Base-by-base conservation (phyloP, 495 filamentous ascomycete genomes). In the Collariella sp. region DNA sequence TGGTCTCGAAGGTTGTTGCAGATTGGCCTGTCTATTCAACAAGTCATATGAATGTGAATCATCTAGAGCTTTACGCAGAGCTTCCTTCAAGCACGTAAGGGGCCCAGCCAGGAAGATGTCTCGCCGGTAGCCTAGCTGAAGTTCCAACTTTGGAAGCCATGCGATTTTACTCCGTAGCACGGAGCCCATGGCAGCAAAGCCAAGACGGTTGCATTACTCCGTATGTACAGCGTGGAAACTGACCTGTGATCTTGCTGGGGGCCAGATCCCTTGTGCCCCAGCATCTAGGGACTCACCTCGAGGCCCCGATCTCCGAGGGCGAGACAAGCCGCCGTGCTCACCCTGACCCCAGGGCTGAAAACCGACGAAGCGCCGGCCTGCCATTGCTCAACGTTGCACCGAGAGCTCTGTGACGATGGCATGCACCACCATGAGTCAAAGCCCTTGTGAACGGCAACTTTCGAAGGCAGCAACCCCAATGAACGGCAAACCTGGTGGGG, bases 391-490 rank as follows among this genome's bases (percentile, higher is more conserved):
- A 44, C 41, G 11, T 26, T 44, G 41, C 15, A 19, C 43, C 13
- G 5, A 20, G 4, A 20, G 6, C n/a, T n/a, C 39, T 10, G 39
- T 19, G 38, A 40, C 38, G 38, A 40, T 5, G 38, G 1, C 3
- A 3, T 19, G 16, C 16, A 31, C 38, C 38, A 20, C 16, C 9
- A 41, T 42, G 48, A 51, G 48, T 51, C 48, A 42, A 51, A 7
- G 12, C 5, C 44, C 40, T 20, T 22, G 40, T 11, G 40, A 34
- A 0, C 20, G 2, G 7, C 11, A 2, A 22, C 26, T 38, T 20
- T 35, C 13, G 38, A 16, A 52, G 50, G 41, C 50, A 52, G 50
- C 50, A 44, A n/a, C 33, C 31, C 50, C 49, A 52, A 43, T 52
- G 36, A 34, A 29, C 24, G 26, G 16, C 39, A 20, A 22, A 2